These are phyloP conservation scores for Mercurialis annua DNA, from an alignment of 345 rosid species.

Conservation along the genomic window DNA sequence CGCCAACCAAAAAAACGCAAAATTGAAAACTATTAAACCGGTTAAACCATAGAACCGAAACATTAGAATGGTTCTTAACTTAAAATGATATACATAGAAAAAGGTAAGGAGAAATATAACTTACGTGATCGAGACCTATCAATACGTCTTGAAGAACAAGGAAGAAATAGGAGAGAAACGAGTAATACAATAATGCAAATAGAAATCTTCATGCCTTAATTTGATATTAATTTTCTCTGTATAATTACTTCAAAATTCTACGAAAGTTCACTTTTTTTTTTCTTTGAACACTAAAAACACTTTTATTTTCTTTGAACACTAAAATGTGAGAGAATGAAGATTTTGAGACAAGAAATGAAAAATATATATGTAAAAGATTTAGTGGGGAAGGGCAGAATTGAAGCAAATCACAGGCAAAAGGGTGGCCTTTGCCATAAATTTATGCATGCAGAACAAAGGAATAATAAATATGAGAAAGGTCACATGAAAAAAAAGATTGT, in stretches of 20 bases:
- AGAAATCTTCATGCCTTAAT: slow-evolving; percentile 43
- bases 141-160: slow-evolving; percentile 37
- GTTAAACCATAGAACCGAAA: no score
- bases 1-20: no score
- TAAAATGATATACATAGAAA: no score
- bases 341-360: not conserved
- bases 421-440: not conserved
- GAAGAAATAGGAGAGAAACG: slow-evolving; percentile 31
- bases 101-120: slow-evolving; percentile 3
- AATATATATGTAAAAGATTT: slow-evolving; percentile 13
- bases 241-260: not conserved
- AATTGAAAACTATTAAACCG: no score
- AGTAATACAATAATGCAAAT: slow-evolving; percentile 25
- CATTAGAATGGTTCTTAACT: no score
- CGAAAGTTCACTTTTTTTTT: not conserved
- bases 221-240: not conserved
- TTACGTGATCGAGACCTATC: slow-evolving; percentile 32
- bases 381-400: slow-evolving; percentile 37
- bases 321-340: not conserved
- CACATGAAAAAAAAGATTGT: slow-evolving; percentile 58
- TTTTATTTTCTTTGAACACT: no score
- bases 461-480: slow-evolving; percentile 29
- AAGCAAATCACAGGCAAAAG: slow-evolving; percentile 69
- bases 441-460: no score
- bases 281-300: not conserved